A percentile compares a stretch with the other conserved stretches of the same genome.
phyloP scores from a whole-genome alignment of 2,329 filamentous ascomycete species.

The Fusarium sp. region DNA sequence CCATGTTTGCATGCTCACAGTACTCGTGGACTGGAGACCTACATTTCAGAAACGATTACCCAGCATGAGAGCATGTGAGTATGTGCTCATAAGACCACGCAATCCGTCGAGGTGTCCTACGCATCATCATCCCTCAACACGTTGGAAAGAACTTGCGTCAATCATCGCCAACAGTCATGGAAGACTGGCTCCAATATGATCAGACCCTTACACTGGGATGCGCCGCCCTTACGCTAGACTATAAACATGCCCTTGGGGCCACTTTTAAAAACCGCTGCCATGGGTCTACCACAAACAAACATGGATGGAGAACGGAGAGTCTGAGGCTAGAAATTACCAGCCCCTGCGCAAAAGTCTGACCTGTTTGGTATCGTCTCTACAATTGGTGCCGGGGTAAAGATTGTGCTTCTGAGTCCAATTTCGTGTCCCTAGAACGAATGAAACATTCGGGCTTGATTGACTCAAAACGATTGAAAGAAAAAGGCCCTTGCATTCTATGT shows the following conservation, averaged over 20 bases:
- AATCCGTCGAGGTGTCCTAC: not conserved
- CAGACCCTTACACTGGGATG: conserved; percentile 40
- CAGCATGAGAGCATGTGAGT: not conserved
- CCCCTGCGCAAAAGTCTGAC: conserved; percentile 36
- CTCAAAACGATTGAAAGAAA: conserved; percentile 4
- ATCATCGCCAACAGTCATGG: conserved; percentile 2
- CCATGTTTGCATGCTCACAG: not conserved
- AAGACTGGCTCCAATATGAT: conserved; percentile 41
- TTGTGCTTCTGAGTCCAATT: conserved; percentile 26
- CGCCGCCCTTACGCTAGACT: conserved; percentile 39
- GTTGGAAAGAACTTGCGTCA: not conserved
- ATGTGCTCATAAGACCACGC: not conserved
- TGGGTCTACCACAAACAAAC: conserved; percentile 39
- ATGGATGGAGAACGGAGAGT: conserved; percentile 16
- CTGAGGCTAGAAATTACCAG: conserved; percentile 14
- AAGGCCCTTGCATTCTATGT: conserved; percentile 9
- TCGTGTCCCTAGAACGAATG: conserved; percentile 27
- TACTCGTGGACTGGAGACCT: not conserved
- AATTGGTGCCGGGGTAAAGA: conserved; percentile 29
- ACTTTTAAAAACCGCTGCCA: conserved; percentile 45
- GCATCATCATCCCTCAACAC: not conserved
- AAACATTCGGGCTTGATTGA: conserved; percentile 5
- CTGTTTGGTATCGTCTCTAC: conserved; percentile 39
- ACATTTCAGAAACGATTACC: not conserved
- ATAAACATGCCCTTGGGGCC: conserved; percentile 30